Evolutionary conservation across 2,329 filamentous ascomycete genomes (phyloP), one percentile per base, ranked within the genome.

Genomic region (Ceratocystis lukuohia): DNA sequence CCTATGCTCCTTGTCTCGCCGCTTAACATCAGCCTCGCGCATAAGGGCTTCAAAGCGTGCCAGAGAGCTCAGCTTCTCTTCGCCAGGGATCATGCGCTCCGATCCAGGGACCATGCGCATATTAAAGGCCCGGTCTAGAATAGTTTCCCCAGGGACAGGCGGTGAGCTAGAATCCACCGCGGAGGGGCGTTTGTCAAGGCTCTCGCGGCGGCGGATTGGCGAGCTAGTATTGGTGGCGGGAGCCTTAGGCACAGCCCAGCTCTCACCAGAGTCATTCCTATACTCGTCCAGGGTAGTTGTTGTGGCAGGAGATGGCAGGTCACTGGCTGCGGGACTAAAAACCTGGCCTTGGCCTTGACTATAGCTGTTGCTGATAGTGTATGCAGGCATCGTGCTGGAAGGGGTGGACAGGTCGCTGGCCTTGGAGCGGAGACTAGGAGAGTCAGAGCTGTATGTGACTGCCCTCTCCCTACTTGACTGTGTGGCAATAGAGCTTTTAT

Each of bases 41-140:
- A 88, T 87, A 56, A 88, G 73, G 2, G 84, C 84, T 65, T 87
- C 85, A 65, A 87, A 88, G 25, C 83, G 79, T 8, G 84, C 85
- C 41, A 87, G 77, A 0, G 84, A 87, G 69, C 80, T 87, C 17
- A 87, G 75, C 67, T 86, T 85, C 70, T 86, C 83, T 68, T 85
- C 83, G 3, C 84, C 84, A 0, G 80, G 79, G 1, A 78, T 70
- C 62, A 80, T 77, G 6, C 75, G 74, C 10, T 84, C 83, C 1
- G 82, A 82, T 5, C 84, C 84, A 17, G 84, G 84, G 44, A 87
- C 85, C 67, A 77, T 83, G 7, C 82, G 78, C 74, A 87, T 74
- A 70, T 85, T 83, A 70, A 88, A 87, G 0, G 85, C 85, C 48
- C 85, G 76, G 71, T 88, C 85, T n/a, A 87, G 73, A 64, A 88